These are phyloP conservation scores for Erucastrum elatum DNA, from an alignment of 345 rosid genomes.

Conservation along the genomic window DNA sequence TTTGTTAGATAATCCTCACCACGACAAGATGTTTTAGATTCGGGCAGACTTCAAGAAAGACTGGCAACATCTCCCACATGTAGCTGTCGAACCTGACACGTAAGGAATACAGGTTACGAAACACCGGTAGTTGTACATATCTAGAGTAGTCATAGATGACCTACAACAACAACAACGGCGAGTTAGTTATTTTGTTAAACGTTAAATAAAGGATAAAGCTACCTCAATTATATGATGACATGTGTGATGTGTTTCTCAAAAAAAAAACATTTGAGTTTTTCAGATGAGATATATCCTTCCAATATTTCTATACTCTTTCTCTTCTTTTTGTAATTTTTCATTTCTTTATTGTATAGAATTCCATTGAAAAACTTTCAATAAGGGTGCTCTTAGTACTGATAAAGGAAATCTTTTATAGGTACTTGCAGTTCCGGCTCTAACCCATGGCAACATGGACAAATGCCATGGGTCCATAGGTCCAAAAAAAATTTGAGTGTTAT, in stretches of 20 bases:
- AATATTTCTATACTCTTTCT: no score
- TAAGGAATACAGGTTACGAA: constrained; percentile 7
- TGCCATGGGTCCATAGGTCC: no score
- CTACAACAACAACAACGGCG: background rate
- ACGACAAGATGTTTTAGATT: constrained; percentile 14
- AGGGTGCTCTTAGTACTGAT: background rate
- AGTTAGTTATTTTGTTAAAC: background rate
- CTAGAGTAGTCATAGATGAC: constrained; percentile 9
- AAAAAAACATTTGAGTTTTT: background rate
- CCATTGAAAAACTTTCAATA: no score
- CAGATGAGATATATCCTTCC: no score
- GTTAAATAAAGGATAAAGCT: no score
- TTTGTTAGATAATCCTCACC: background rate
- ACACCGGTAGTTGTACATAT: constrained; percentile 16
- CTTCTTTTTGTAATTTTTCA: no score
- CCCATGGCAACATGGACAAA: no score
- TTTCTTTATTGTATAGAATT: no score
- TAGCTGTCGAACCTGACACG: background rate
- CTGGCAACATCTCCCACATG: constrained; percentile 22
- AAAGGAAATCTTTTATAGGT: background rate
- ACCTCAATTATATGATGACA: no score
- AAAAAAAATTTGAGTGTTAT: no score
- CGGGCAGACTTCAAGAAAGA: constrained; percentile 22
- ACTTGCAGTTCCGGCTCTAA: no score
- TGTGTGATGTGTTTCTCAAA: no score